phyloP scores from a whole-genome alignment of 768 basidiomycete species.

The Hericium rajendrae region DNA sequence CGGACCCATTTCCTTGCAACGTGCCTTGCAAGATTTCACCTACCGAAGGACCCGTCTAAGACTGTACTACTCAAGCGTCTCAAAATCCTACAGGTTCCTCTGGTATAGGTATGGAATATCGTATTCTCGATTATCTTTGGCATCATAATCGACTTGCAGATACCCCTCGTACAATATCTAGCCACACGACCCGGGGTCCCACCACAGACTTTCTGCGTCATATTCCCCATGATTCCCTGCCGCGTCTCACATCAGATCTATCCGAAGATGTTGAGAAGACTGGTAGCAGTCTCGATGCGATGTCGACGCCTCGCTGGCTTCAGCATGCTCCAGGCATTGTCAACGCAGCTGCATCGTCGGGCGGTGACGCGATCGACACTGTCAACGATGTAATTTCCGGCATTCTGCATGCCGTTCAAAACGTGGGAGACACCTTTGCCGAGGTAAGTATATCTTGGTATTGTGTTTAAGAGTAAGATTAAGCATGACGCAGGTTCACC shows the following conservation, averaged over 20 bases:
- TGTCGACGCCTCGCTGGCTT: not conserved
- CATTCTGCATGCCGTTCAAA: not conserved
- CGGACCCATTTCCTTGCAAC: too few species aligned
- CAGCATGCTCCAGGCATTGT: too few species aligned
- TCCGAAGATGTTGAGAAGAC: not conserved
- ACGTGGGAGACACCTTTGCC: not conserved
- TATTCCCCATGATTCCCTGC: too few species aligned
- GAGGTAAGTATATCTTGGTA: not conserved
- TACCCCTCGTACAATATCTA: too few species aligned
- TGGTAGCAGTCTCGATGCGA: not conserved
- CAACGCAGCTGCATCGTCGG: not conserved
- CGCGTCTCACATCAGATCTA: not conserved
- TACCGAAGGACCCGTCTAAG: too few species aligned
- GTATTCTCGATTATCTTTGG: too few species aligned
- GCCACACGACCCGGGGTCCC: too few species aligned
- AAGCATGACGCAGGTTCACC: not conserved
- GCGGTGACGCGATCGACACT: not conserved
- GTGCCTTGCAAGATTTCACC: too few species aligned
- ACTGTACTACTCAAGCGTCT: not conserved
- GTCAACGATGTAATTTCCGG: not conserved
- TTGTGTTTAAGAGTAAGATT: not conserved
- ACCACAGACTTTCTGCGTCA: too few species aligned
- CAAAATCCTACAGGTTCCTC: not conserved
- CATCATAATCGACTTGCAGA: too few species aligned
- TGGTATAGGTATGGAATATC: not conserved